These are phyloP conservation scores for Pseudocercospora macadamiae DNA, from an alignment of 2,329 filamentous ascomycete genomes.

Conservation along the genomic window DNA sequence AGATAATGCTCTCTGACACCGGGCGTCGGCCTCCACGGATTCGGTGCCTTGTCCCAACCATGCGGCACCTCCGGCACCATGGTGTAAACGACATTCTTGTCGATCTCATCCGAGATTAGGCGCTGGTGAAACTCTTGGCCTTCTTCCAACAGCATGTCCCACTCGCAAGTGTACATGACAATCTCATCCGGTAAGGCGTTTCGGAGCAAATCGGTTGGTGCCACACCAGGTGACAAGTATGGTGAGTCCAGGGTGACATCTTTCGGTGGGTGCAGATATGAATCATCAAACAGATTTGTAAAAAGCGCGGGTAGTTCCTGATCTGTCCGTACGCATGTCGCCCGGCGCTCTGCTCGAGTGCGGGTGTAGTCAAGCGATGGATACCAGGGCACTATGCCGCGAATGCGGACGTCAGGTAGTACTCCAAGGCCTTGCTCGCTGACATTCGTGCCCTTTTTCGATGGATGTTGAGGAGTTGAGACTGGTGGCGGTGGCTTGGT, in stretches of 20 bases:
- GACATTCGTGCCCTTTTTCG: conserved; percentile 16
- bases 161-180: conserved; percentile 66
- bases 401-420: conserved; percentile 48
- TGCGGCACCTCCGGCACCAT: conserved; percentile 63
- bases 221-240: conserved; percentile 62
- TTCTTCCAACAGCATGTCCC: conserved; percentile 68
- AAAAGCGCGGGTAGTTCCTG: conserved; percentile 55
- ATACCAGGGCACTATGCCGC: conserved; percentile 64
- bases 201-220: conserved; percentile 56
- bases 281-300: conserved; percentile 56
- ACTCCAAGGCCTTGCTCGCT: conserved; percentile 12
- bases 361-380: conserved; percentile 65
- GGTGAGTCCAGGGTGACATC: conserved; percentile 58
- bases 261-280: conserved; percentile 46
- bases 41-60: conserved; percentile 69
- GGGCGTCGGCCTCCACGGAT: conserved; percentile 57
- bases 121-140: conserved; percentile 64
- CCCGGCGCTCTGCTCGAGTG: conserved; percentile 61
- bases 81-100: conserved; percentile 61
- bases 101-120: conserved; percentile 44
- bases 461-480: conserved; percentile 5
- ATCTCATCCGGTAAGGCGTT: conserved; percentile 61
- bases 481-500: conserved; percentile 18
- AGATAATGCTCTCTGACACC: conserved; percentile 59
- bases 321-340: conserved; percentile 57